These are phyloP conservation scores for Boletus coffeatus DNA, from an alignment of 1,284 basidiomycete genomes.

Conservation along the genomic window DNA sequence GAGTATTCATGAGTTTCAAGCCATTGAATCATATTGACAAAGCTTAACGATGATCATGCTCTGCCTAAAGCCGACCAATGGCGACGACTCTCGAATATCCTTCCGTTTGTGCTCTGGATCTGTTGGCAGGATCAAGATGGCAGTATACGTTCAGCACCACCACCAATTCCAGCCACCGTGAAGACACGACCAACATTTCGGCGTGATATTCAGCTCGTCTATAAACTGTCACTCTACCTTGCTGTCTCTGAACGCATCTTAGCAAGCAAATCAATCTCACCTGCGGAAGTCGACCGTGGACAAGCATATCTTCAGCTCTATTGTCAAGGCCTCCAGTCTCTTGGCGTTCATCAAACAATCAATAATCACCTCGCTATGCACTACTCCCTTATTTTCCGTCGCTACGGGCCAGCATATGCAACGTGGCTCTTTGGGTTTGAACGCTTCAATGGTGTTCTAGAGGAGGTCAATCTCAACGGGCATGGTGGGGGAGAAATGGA, in stretches of 20 bases:
- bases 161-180: not conserved
- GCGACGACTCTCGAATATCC: not conserved
- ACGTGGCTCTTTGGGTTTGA: not conserved
- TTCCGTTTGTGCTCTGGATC: not conserved
- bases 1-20: too few relatives aligned
- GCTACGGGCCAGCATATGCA: not conserved
- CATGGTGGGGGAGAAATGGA: not conserved
- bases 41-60: not conserved
- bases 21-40: not conserved
- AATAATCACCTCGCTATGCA: not conserved
- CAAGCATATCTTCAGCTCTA: not conserved
- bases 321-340: not conserved
- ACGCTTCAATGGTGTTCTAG: not conserved
- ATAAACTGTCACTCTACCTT: not conserved
- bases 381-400: not conserved
- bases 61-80: not conserved
- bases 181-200: not conserved
- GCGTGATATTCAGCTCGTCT: not conserved
- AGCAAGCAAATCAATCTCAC: not conserved
- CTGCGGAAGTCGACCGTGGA: not conserved
- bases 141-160: not conserved
- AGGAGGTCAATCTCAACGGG: not conserved
- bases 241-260: not conserved
- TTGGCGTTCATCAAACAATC: not conserved
- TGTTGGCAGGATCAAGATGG: not conserved